Percentiles rank a stretch among this genome's conserved stretches.
Evolutionary conservation across 2,329 filamentous ascomycete species (phyloP).

Genomic region (Didymella arachidicola): DNA sequence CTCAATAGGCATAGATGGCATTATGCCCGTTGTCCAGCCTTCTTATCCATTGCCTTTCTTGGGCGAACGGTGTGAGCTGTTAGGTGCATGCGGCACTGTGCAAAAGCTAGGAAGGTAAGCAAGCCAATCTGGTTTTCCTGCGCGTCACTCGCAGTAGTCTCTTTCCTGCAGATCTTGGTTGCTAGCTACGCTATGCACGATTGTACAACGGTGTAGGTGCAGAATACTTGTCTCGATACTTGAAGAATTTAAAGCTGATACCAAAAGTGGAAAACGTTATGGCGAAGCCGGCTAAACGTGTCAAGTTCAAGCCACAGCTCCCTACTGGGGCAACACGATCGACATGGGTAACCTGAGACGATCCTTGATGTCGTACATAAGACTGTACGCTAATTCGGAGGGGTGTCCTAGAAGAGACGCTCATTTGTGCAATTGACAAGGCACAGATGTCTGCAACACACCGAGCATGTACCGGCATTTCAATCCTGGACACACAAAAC

Average conservation of each 20-base stretch:
- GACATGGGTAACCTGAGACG: slow-evolving; percentile 21
- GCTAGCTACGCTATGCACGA: not conserved
- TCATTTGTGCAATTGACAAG: slow-evolving; percentile 25
- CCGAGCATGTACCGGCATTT: slow-evolving; percentile 6
- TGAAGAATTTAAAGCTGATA: not conserved
- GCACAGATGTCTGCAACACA: slow-evolving; percentile 20
- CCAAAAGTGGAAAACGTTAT: not conserved
- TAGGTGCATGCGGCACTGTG: slow-evolving; percentile 26
- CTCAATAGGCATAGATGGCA: slow-evolving; percentile 19
- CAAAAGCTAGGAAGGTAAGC: slow-evolving; percentile 24
- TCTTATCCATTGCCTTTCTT: slow-evolving; percentile 19
- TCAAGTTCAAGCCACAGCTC: slow-evolving; percentile 9
- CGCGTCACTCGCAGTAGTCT: slow-evolving; percentile 18
- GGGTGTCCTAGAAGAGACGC: slow-evolving; percentile 18
- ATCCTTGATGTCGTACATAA: slow-evolving; percentile 41
- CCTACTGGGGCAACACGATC: slow-evolving; percentile 20
- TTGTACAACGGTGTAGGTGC: not conserved
- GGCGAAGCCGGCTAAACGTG: not conserved
- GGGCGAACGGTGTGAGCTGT: slow-evolving; percentile 35
- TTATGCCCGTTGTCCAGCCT: slow-evolving; percentile 21
- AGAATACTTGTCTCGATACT: not conserved
- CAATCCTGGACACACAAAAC: not conserved
- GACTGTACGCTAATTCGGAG: slow-evolving; percentile 26
- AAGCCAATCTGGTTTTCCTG: slow-evolving; percentile 20
- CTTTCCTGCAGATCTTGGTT: slow-evolving; percentile 11